Base-by-base conservation (phyloP, 1,139 yeast species). In the Lodderomyces beijingensis region DNA sequence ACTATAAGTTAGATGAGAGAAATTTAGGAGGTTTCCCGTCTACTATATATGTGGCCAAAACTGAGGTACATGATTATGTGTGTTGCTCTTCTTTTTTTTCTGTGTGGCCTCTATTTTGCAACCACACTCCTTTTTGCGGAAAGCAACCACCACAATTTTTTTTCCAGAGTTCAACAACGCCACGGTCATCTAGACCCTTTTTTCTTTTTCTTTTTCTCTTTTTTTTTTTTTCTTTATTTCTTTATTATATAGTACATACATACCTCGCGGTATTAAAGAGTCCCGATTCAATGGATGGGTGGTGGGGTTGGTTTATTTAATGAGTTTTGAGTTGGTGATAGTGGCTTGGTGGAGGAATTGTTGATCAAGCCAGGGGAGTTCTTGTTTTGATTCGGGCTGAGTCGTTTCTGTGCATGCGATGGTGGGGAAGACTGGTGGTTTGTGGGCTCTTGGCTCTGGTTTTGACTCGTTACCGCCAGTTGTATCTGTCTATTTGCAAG, bases 281-380 rank as follows among this genome's bases (percentile, higher is more conserved):
- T 28, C 31, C 22, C 23, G 19, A 14, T 11, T 28, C 26, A 21
- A n/a, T 15, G 17, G 10, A 21, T 13, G 11, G 17, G 28, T 16
- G 31, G 21, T 19, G 21, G 10, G 7, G 21, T 15, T 16, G 30
- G 27, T 22, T 31, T 21, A 16, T 31, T 31, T 3, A 31, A 27
- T 15, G 30, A 26, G 12, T 25, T 31, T 31, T 31, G 35, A 9
- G 35, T 32, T 12, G 27, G 32, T 7, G 31, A 25, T 18, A 25
- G 24, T 21, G 33, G 31, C 20, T 25, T 26, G n/a, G 33, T n/a
- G n/a, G n/a, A 19, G 21, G 10, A 10, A 14, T 11, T 17, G 16
- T 18, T 33, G 6, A 22, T 19, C 7, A 10, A 19, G 21, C 10
- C 10, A 10, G 21, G 10, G 10, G 21, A 19, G 10, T 8, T 19